A percentile compares a stretch with the other conserved stretches of the same genome.
Conservation (phyloP, 2,329 filamentous ascomycete genomes). For the Aschersonia sp. region DNA sequence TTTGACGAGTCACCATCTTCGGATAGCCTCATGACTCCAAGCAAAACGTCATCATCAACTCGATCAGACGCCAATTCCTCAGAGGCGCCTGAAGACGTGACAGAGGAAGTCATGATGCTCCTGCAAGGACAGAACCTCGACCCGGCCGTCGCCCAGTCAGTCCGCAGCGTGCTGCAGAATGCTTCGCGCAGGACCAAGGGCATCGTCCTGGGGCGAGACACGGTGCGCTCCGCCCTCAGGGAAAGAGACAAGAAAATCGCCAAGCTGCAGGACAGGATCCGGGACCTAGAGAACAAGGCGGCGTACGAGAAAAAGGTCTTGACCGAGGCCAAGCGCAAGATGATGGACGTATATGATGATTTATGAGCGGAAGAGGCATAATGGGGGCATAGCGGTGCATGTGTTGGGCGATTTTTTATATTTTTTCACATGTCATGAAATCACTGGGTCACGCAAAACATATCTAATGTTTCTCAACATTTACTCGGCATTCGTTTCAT, state of each 20-base stretch:
- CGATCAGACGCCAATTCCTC: slow-evolving; percentile 1
- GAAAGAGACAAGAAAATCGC: slow-evolving; percentile 39
- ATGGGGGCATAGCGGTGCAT: background rate
- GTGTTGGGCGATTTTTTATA: too few relatives aligned
- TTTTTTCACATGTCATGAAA: too few relatives aligned
- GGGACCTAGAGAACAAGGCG: slow-evolving; percentile 23
- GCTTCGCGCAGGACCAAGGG: slow-evolving; percentile 47
- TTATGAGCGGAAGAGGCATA: slow-evolving; percentile 7
- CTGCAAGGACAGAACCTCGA: slow-evolving; percentile 29
- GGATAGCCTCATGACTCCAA: background rate
- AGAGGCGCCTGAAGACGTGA: slow-evolving; percentile 18
- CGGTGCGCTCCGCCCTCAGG: slow-evolving; percentile 45
- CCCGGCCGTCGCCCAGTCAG: slow-evolving; percentile 16
- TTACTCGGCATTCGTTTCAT: too few relatives aligned
- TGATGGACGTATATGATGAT: slow-evolving; percentile 21
- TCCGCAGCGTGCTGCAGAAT: slow-evolving; percentile 33
- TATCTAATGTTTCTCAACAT: too few relatives aligned
- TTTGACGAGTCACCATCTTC: slow-evolving; percentile 11
- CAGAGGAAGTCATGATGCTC: slow-evolving; percentile 32
- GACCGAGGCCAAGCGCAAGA: slow-evolving; percentile 20
- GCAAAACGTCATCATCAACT: background rate
- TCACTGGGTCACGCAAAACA: too few relatives aligned
- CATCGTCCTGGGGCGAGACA: slow-evolving; percentile 49
- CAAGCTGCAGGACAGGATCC: slow-evolving; percentile 20
- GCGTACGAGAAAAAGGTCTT: slow-evolving; percentile 16